These are phyloP conservation scores for Claviceps pusilla DNA, from an alignment of 2,329 filamentous ascomycete species.

Conservation along the genomic window DNA sequence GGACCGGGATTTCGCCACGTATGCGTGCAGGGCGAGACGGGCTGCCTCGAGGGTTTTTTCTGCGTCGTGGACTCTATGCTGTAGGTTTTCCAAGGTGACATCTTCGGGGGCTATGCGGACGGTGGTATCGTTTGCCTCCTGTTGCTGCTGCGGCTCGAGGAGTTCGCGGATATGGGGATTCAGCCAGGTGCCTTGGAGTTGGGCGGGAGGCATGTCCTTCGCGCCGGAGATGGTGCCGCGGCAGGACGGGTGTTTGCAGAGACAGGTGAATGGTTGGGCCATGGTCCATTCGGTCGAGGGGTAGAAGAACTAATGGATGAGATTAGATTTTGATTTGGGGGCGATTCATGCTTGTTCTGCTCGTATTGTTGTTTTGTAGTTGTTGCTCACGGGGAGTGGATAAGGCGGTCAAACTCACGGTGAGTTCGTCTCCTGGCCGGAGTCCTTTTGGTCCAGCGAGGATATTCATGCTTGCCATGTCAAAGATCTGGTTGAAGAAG, in stretches of 20 bases:
- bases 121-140: background rate
- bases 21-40: conserved; percentile 26
- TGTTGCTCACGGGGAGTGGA: background rate
- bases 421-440: conserved; percentile 40
- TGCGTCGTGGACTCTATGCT: conserved; percentile 28
- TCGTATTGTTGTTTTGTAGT: background rate
- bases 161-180: conserved; percentile 46
- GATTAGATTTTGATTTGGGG: background rate
- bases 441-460: conserved; percentile 43
- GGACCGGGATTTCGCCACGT: conserved; percentile 11
- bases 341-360: no score
- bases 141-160: conserved; percentile 21
- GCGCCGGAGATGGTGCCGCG: conserved; percentile 49
- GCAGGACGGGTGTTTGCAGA: conserved; percentile 43
- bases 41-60: conserved; percentile 33
- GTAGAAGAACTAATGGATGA: conserved; percentile 46
- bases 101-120: conserved; percentile 14
- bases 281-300: conserved; percentile 62
- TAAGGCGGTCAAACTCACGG: conserved; percentile 21
- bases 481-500: conserved; percentile 37
- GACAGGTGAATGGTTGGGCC: conserved; percentile 56
- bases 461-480: conserved; percentile 40
- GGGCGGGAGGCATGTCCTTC: conserved; percentile 36
- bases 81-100: conserved; percentile 26
- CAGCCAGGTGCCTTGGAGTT: conserved; percentile 45